A percentile compares a stretch with the other conserved stretches of the same genome.
phyloP scores from a whole-genome alignment of 768 basidiomycete genomes.

The Suillus plorans region DNA sequence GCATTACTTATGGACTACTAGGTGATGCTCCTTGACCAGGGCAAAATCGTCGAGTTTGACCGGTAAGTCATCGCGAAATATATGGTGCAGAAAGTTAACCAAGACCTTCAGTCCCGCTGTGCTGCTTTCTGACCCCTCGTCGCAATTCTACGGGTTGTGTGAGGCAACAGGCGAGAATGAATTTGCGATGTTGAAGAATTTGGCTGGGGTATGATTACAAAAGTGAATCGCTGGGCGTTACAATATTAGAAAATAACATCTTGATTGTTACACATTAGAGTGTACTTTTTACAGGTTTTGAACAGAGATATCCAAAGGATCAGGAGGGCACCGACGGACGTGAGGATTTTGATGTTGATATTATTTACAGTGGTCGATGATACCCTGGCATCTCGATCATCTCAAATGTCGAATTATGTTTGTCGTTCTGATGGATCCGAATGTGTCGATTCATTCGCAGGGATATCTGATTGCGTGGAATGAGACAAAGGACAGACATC shows the following conservation, averaged over 20 bases:
- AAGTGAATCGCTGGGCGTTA: not conserved
- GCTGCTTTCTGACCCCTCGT: conserved; percentile 54
- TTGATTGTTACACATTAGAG: conserved; percentile 2
- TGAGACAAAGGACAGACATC: not conserved
- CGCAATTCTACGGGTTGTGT: conserved; percentile 67
- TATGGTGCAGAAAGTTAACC: not conserved
- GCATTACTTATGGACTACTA: conserved; percentile 27
- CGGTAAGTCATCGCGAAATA: conserved; percentile 31
- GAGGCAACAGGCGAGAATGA: conserved; percentile 74
- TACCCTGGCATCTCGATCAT: no score
- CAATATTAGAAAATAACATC: conserved; percentile 20
- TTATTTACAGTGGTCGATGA: not conserved
- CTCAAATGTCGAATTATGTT: not conserved
- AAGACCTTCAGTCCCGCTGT: conserved; percentile 43
- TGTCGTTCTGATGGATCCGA: no score
- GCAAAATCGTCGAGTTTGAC: conserved; percentile 77
- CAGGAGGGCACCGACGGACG: not conserved
- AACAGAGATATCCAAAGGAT: not conserved
- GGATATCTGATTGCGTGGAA: not conserved
- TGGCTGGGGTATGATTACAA: conserved; percentile 45
- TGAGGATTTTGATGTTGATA: not conserved
- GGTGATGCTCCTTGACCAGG: conserved; percentile 80
- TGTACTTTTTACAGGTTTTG: not conserved
- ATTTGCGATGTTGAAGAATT: conserved; percentile 63
- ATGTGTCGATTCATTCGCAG: not conserved